Evolutionary conservation across 768 basidiomycete genomes (phyloP).

Genomic region (Xerocomellus dryophilus): DNA sequence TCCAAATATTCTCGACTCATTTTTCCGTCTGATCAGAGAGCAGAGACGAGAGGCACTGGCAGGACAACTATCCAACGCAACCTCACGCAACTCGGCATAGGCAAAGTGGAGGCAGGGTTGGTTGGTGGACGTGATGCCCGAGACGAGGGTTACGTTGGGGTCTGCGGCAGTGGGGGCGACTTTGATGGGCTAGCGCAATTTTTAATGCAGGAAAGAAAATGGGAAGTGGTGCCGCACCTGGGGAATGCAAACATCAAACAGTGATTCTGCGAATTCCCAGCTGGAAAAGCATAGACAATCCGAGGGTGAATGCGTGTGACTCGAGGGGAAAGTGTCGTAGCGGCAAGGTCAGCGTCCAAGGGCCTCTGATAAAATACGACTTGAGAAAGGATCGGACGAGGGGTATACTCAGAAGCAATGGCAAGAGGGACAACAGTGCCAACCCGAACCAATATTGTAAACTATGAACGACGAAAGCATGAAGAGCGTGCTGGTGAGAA

Average conservation of each 20-base stretch:
- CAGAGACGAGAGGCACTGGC: slow-evolving; percentile 43
- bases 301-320: slow-evolving; percentile 48
- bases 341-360: slow-evolving; percentile 53
- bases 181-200: slow-evolving; percentile 41
- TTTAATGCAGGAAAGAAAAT: neutral
- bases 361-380: slow-evolving; percentile 61
- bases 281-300: slow-evolving; percentile 47
- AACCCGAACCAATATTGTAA: slow-evolving; percentile 47
- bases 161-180: slow-evolving; percentile 47
- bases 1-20: neutral
- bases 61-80: slow-evolving; percentile 45
- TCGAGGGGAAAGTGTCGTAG: slow-evolving; percentile 45
- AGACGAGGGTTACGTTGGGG: slow-evolving; percentile 54
- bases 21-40: slow-evolving; percentile 57
- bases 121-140: slow-evolving; percentile 58
- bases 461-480: slow-evolving; percentile 36
- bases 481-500: slow-evolving; percentile 42
- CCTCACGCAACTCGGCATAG: slow-evolving; percentile 55
- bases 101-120: slow-evolving; percentile 59
- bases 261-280: slow-evolving; percentile 61
- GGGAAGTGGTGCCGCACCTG: slow-evolving; percentile 40
- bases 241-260: slow-evolving; percentile 59
- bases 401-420: slow-evolving; percentile 54
- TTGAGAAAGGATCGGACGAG: slow-evolving; percentile 48
- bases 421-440: slow-evolving; percentile 45